Base-by-base conservation (phyloP, 2,329 filamentous ascomycete species). In the Didymella exigua region DNA sequence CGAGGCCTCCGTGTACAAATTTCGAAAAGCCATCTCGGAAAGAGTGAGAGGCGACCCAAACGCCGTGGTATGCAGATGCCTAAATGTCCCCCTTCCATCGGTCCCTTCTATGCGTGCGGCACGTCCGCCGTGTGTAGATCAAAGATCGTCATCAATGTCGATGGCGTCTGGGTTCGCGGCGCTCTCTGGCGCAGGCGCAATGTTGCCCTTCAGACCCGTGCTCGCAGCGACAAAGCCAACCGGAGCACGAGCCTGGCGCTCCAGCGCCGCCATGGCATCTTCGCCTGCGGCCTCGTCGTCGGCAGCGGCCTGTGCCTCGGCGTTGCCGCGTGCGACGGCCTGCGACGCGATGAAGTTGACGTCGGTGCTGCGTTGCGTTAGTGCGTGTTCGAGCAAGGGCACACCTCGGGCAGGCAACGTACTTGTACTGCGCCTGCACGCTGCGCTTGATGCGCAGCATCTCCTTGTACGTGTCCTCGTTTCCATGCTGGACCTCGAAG, bases 401-500 rank as follows among this genome's bases (percentile, higher is more conserved):
- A 23, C 52, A 24, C n/a, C 4, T 27, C 0, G 4, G 26, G 16
- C 5, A 16, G 5, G 34, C 18, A 42, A 77, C 81, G 70, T 82
- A 86, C 83, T 98, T 98, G 82, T 96, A 99, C 78, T 97, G 91
- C 48, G 95, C 93, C 76, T 97, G 92, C 11, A 99, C 95, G 76
- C 91, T 96, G 73, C 95, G 84, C 82, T 98, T 99, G 81, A 99
- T 92, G 26, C 95, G 88, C 59, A 98, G 82, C 95, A 99, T 99
- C 75, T 99, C 95, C 80, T 96, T 97, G 83, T 96, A 99, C 0
- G 96, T 99, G 75, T 99, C 95, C 75, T 99, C 96, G 77, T 99
- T 99, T 62, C 95, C 95, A 71, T 99, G 95, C 74, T 96, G 90
- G 19, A 98, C 92, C 77, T 99, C 96, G 75, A 99, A 99, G 49